phyloP scores from a whole-genome alignment of 306 rosid genomes.

The Vigna radiata region DNA sequence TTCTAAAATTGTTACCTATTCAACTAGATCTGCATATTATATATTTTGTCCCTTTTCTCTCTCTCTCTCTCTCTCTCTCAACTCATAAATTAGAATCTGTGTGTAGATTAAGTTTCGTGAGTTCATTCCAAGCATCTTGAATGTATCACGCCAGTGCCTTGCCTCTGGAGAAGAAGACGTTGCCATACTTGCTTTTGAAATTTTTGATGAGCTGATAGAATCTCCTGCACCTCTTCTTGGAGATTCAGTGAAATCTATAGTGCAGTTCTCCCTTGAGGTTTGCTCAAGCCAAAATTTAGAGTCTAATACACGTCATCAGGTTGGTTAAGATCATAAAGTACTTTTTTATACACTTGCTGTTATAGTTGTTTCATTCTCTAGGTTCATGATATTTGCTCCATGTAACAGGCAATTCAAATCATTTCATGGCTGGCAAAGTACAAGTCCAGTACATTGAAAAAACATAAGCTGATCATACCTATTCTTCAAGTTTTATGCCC shows the following conservation, averaged over 20 bases:
- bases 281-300: slow-evolving; percentile 93
- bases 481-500: slow-evolving; percentile 94
- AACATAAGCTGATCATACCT: slow-evolving; percentile 85
- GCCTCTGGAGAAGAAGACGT: slow-evolving; percentile 97
- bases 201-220: slow-evolving; percentile 97
- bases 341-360: slow-evolving; percentile 24
- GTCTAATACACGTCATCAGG: slow-evolving; percentile 98
- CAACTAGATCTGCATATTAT: slow-evolving; percentile 18
- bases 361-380: slow-evolving; percentile 37
- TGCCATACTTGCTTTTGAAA: slow-evolving; percentile 95
- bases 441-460: slow-evolving; percentile 83
- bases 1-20: slow-evolving; percentile 26
- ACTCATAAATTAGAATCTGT: slow-evolving; percentile 13
- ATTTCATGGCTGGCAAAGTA: slow-evolving; percentile 97
- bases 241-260: slow-evolving; percentile 93
- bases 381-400: slow-evolving; percentile 39
- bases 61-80: neutral
- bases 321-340: slow-evolving; percentile 49
- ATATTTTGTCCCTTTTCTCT: slow-evolving; percentile 15
- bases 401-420: slow-evolving; percentile 88
- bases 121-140: slow-evolving; percentile 96
- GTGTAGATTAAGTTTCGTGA: slow-evolving; percentile 89
- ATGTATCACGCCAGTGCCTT: slow-evolving; percentile 94
- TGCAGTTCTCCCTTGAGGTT: slow-evolving; percentile 98
- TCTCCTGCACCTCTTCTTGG: slow-evolving; percentile 99